A percentile compares a stretch with the other conserved stretches of the same genome.
Conservation (phyloP, 2,329 filamentous ascomycete species). For the Furcasterigmium sp. region DNA sequence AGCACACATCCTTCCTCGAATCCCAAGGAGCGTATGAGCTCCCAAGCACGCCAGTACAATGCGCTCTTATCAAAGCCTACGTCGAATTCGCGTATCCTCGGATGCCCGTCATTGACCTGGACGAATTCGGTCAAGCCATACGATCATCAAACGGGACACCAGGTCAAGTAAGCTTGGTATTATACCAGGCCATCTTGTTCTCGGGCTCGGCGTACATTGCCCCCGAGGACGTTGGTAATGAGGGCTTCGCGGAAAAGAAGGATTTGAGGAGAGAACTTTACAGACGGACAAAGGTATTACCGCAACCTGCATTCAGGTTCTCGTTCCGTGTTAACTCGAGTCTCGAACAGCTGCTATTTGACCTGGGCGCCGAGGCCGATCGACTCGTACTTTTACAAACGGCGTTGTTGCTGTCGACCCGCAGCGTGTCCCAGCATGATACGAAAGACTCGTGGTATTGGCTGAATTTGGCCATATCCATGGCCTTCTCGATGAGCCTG, state of each 20-base stretch:
- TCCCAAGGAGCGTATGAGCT: neutral
- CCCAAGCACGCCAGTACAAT: neutral
- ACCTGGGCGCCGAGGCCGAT: neutral
- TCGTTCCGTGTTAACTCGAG: no score
- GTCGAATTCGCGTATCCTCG: neutral
- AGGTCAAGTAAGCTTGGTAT: neutral
- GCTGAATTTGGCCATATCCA: neutral
- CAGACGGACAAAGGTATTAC: neutral
- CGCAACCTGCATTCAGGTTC: neutral
- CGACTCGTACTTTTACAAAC: neutral
- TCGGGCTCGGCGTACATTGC: neutral
- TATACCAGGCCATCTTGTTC: neutral
- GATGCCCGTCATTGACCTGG: neutral
- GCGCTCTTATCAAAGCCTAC: neutral
- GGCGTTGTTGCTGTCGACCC: neutral
- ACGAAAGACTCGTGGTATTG: neutral
- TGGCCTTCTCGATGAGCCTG: neutral
- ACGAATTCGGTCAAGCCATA: neutral
- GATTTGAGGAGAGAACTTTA: neutral
- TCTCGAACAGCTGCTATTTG: neutral
- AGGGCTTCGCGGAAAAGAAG: neutral
- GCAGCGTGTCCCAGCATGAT: neutral
- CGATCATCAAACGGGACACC: neutral
- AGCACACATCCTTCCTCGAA: neutral
- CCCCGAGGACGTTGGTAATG: neutral